Conservation (phyloP, 495 filamentous ascomycete genomes). For the Talaromyces wortmannii region DNA sequence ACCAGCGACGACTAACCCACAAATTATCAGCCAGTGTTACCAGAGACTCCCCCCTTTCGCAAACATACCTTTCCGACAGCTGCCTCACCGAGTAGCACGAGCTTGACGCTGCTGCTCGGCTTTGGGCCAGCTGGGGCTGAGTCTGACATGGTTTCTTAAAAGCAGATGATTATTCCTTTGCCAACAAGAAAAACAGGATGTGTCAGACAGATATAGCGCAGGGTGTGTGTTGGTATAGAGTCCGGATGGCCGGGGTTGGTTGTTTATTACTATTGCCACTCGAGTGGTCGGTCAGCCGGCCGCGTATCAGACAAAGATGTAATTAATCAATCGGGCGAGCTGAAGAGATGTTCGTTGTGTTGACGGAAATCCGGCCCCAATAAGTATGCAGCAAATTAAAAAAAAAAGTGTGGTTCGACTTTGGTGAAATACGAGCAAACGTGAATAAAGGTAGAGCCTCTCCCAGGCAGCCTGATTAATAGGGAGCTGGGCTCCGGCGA, state of each 20-base stretch:
- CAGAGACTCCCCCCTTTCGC: conserved; percentile 1
- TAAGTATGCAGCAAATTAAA: too few species aligned
- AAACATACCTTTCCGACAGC: conserved; percentile 89
- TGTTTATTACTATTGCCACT: too few species aligned
- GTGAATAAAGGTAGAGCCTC: neutral
- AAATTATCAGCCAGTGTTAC: conserved; percentile 13
- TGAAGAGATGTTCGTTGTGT: too few species aligned
- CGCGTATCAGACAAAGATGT: too few species aligned
- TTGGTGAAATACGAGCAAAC: neutral
- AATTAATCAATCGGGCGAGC: too few species aligned
- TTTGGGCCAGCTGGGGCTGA: conserved; percentile 55
- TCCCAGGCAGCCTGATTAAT: neutral
- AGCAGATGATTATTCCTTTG: neutral
- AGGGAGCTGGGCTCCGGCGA: neutral
- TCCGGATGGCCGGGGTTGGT: too few species aligned
- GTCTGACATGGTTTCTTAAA: conserved; percentile 28
- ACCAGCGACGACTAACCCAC: conserved; percentile 81
- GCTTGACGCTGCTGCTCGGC: conserved; percentile 98
- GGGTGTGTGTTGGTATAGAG: too few species aligned
- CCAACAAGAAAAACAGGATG: too few species aligned
- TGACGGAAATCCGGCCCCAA: too few species aligned
- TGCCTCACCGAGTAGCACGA: conserved; percentile 93
- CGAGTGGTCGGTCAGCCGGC: too few species aligned
- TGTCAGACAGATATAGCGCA: too few species aligned
- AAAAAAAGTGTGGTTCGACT: too few species aligned